Percentiles rank a stretch among this genome's conserved stretches.
Conservation (phyloP, 495 filamentous ascomycete species). For the Penicillium diatomitis region DNA sequence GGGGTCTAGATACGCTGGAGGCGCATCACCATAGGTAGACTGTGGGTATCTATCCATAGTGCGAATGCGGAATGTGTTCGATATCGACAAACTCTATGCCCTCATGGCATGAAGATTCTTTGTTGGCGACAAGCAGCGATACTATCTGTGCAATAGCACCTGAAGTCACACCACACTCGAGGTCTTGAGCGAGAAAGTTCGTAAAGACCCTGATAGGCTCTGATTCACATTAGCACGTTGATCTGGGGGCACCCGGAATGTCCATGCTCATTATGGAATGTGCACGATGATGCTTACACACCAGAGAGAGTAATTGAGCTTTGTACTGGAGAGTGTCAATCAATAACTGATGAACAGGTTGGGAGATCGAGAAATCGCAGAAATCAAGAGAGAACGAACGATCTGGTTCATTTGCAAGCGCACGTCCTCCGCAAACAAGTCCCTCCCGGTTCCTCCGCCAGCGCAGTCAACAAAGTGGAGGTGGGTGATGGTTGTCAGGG, state of each 20-base stretch:
- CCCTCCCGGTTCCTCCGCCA: constrained; percentile 9
- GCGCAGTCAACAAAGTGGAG: constrained; percentile 19
- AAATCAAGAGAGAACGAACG: background rate
- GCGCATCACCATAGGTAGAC: constrained; percentile 31
- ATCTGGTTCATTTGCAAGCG: background rate
- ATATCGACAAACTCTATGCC: background rate
- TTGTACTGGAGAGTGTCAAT: background rate
- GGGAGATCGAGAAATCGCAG: background rate
- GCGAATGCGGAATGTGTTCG: constrained; percentile 12
- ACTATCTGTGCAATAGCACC: constrained; percentile 1
- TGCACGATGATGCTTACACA: background rate
- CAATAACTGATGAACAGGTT: background rate
- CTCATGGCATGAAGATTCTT: too few relatives aligned
- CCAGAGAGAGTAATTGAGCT: background rate
- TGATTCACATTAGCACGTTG: constrained; percentile 4
- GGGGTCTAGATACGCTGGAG: constrained; percentile 32
- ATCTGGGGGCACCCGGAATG: constrained; percentile 1
- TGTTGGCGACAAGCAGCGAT: too few relatives aligned
- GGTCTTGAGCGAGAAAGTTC: constrained; percentile 1
- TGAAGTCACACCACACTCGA: background rate
- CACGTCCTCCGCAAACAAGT: background rate
- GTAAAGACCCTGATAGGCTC: constrained; percentile 3
- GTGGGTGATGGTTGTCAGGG: constrained; percentile 20
- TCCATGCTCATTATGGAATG: constrained; percentile 3
- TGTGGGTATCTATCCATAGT: constrained; percentile 27